Percentiles rank a stretch among this genome's conserved stretches.
Evolutionary conservation across 805 yeast species (phyloP).

Genomic region (Barnettozyma pratensis): DNA sequence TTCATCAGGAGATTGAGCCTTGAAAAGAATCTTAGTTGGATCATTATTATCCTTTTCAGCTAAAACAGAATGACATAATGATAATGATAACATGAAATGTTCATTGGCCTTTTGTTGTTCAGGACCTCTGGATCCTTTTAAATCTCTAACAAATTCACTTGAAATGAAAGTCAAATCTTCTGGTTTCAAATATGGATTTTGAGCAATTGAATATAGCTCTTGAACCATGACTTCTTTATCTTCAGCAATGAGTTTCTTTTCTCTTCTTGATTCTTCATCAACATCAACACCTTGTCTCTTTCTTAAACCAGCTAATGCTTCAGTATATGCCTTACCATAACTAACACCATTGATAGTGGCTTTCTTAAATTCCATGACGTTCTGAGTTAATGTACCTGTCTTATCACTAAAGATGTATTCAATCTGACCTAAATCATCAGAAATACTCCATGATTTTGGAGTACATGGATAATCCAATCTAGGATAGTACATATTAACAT

Average conservation of each 20-base stretch:
- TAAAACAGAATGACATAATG: conserved; percentile 75
- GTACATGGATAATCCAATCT: conserved; percentile 74
- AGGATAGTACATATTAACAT: conserved; percentile 64
- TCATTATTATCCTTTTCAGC: conserved; percentile 60
- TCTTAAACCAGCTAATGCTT: conserved; percentile 73
- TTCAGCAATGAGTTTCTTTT: conserved; percentile 46
- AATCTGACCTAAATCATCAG: conserved; percentile 82
- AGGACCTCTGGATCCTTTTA: conserved; percentile 45
- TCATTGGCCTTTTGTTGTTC: conserved; percentile 55
- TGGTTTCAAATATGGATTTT: conserved; percentile 39
- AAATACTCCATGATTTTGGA: conserved; percentile 80
- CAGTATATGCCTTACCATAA: conserved; percentile 80
- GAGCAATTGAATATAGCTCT: conserved; percentile 33
- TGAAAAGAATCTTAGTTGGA: conserved; percentile 49
- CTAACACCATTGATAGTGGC: conserved; percentile 68
- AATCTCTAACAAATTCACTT: conserved; percentile 57
- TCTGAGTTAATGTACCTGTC: conserved; percentile 81
- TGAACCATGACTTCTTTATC: conserved; percentile 60
- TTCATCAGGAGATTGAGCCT: conserved; percentile 85
- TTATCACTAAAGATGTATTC: conserved; percentile 83
- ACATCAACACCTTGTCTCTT: conserved; percentile 76
- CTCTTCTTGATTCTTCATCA: conserved; percentile 49
- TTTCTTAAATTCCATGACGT: conserved; percentile 81
- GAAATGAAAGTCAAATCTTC: conserved; percentile 70
- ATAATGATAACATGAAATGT: conserved; percentile 71